These are phyloP conservation scores for Quillaja saponaria DNA, from an alignment of 306 rosid genomes.

Conservation along the genomic window DNA sequence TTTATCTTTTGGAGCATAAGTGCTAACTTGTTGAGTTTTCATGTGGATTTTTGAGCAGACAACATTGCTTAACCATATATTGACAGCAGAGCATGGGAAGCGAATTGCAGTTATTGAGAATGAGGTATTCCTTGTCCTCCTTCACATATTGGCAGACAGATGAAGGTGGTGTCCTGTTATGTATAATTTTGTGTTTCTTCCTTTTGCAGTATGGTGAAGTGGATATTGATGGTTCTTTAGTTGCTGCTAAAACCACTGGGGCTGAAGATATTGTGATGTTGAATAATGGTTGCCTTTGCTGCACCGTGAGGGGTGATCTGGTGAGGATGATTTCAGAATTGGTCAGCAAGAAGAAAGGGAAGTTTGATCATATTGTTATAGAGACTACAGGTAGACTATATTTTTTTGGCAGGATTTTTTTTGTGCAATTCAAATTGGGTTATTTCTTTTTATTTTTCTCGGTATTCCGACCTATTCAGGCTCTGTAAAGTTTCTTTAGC, in stretches of 20 bases:
- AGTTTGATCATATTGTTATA: conserved; percentile 85
- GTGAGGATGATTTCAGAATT: conserved; percentile 86
- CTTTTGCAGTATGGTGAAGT: conserved; percentile 79
- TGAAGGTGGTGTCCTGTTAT: neutral
- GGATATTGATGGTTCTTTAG: conserved; percentile 94
- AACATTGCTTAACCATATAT: conserved; percentile 84
- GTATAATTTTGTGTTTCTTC: conserved; percentile 16
- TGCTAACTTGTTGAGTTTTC: conserved; percentile 14
- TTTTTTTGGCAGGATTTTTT: neutral
- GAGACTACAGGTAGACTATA: conserved; percentile 74
- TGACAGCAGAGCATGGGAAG: conserved; percentile 92
- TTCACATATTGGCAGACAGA: neutral
- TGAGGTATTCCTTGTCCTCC: conserved; percentile 46
- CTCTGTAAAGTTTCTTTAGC: neutral
- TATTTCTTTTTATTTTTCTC: neutral
- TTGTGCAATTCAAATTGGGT: neutral
- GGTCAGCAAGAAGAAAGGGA: conserved; percentile 78
- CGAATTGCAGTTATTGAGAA: conserved; percentile 91
- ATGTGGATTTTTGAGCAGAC: conserved; percentile 57
- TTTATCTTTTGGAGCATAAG: neutral
- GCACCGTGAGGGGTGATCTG: conserved; percentile 97
- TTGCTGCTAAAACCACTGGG: conserved; percentile 76
- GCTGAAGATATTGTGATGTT: conserved; percentile 96
- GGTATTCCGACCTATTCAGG: too few species aligned
- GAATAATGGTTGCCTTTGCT: conserved; percentile 94